Conservation (phyloP, 1,284 basidiomycete genomes). For the Ustilago bromivora region DNA sequence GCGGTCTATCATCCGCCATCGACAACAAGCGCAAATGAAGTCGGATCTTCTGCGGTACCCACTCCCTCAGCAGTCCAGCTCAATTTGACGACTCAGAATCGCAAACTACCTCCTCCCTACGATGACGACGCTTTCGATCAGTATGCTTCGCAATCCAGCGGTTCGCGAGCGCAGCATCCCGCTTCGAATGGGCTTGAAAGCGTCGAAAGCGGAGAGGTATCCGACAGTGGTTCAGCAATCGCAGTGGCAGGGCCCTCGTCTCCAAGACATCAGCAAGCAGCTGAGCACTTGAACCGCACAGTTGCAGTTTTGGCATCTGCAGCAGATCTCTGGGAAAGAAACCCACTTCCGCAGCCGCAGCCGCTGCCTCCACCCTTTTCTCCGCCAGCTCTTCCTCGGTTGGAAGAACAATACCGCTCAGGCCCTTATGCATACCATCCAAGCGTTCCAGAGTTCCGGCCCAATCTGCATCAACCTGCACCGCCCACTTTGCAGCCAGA, state of each 20-base stretch:
- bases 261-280: not conserved
- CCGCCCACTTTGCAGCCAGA: constrained; percentile 13
- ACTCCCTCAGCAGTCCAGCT: not conserved
- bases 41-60: not conserved
- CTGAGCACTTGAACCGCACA: not conserved
- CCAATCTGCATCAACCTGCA: constrained; percentile 9
- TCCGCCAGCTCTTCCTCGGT: constrained; percentile 19
- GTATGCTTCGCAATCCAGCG: not conserved
- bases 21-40: constrained; percentile 17
- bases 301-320: not conserved
- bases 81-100: constrained; percentile 3
- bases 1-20: not conserved
- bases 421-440: constrained; percentile 26
- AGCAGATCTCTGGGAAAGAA: constrained; percentile 9
- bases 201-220: not conserved
- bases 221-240: not conserved
- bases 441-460: constrained; percentile 27
- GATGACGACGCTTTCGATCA: constrained; percentile 19
- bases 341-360: constrained; percentile 10
- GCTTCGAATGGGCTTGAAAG: constrained; percentile 8
- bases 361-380: constrained; percentile 25
- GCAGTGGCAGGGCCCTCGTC: constrained; percentile 22
- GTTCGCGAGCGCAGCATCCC: not conserved
- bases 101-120: constrained; percentile 27
- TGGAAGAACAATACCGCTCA: constrained; percentile 4